Conservation (phyloP, 176 grass and related monocot genomes). For the Carex cristatella region DNA sequence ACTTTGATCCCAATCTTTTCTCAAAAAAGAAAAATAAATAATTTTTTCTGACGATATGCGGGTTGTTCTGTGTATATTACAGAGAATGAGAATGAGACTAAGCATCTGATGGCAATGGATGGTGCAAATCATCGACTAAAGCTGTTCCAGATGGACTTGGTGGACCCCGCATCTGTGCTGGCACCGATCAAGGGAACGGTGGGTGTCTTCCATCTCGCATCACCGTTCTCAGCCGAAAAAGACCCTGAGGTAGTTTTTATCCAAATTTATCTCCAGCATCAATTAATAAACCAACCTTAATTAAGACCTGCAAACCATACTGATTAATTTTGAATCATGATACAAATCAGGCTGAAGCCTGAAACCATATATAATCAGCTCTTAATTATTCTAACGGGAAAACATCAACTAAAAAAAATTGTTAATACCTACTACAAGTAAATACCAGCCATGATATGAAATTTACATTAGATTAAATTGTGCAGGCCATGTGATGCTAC, state of each 20-base stretch:
- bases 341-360: too few species aligned
- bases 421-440: too few species aligned
- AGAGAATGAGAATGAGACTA: constrained; percentile 60
- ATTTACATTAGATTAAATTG: too few species aligned
- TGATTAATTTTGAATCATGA: not conserved
- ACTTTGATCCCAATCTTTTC: too few species aligned
- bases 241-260: constrained; percentile 37
- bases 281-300: not conserved
- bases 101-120: constrained; percentile 40
- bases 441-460: too few species aligned
- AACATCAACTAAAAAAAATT: not conserved
- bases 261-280: not conserved
- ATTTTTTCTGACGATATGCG: too few species aligned
- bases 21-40: too few species aligned
- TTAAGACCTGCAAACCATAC: not conserved
- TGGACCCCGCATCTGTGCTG: constrained; percentile 29
- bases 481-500: too few species aligned
- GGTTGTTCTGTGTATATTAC: not conserved
- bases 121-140: constrained; percentile 33
- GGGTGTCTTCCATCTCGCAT: constrained; percentile 62
- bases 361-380: too few species aligned
- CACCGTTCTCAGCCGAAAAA: constrained; percentile 16
- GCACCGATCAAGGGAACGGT: constrained; percentile 35
- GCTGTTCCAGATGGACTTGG: constrained; percentile 56
- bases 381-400: too few species aligned